Evolutionary conservation across 169 alveolate species (phyloP).

Genomic region (Neospora caninum): DNA sequence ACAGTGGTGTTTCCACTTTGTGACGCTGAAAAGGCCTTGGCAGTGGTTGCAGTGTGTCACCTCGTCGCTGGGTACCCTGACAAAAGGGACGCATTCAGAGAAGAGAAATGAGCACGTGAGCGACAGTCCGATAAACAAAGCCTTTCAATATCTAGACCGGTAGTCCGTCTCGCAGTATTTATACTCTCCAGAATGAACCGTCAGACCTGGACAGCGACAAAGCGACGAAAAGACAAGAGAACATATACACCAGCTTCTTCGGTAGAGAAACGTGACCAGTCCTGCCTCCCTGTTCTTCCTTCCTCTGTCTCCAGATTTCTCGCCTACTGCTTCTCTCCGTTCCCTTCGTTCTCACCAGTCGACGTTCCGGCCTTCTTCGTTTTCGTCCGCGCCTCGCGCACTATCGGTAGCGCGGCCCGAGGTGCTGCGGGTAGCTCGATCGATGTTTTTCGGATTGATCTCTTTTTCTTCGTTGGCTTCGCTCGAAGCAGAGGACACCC

Average conservation of each 20-base stretch:
- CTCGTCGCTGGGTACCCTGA: conserved; percentile 34
- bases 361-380: background rate
- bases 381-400: background rate
- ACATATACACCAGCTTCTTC: no score
- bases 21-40: conserved; percentile 3
- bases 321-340: background rate
- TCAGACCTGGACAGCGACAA: background rate
- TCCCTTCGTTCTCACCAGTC: background rate
- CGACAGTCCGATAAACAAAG: no score
- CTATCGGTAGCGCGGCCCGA: background rate
- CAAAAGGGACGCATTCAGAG: background rate
- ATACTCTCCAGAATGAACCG: background rate
- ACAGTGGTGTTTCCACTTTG: conserved; percentile 50
- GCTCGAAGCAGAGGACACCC: background rate
- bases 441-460: background rate
- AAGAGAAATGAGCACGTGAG: no score
- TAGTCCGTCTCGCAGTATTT: no score
- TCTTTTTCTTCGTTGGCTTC: background rate
- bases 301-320: no score
- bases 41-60: conserved; percentile 21
- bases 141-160: no score
- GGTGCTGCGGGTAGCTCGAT: background rate
- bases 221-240: background rate
- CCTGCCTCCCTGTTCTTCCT: no score
- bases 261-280: no score